Evolutionary conservation across 208 protist species (phyloP).

Genomic region (Leishmania aethiopica): DNA sequence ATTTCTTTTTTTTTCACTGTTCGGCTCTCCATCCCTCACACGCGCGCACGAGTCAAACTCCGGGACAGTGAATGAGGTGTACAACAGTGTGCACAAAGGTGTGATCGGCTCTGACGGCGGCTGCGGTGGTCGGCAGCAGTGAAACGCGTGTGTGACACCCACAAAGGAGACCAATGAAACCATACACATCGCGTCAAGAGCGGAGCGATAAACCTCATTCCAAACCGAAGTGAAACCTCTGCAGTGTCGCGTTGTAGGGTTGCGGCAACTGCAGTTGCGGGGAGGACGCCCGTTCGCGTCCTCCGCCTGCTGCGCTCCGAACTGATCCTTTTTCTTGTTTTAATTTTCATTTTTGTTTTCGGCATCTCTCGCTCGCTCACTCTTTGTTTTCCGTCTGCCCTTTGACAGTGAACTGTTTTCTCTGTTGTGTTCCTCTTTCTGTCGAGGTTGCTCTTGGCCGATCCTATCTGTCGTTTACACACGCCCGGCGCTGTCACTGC

Average conservation of each 20-base stretch:
- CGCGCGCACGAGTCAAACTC: too few species aligned
- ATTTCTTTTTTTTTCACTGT: not conserved
- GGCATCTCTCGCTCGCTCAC: not conserved
- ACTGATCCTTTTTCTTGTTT: not conserved
- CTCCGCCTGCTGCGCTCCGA: too few species aligned
- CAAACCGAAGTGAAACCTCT: not conserved
- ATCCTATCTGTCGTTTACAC: not conserved
- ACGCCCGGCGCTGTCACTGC: not conserved
- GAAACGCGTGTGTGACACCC: not conserved
- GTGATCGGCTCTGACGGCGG: not conserved
- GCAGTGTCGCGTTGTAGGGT: not conserved
- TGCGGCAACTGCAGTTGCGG: not conserved
- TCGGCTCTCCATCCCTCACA: not conserved
- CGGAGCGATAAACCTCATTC: too few species aligned
- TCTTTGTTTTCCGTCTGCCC: not conserved
- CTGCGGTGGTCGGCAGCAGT: not conserved
- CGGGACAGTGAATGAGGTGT: too few species aligned
- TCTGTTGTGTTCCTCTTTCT: not conserved
- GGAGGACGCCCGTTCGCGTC: not conserved
- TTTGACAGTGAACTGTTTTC: not conserved
- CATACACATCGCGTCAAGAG: too few species aligned
- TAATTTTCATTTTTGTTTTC: not conserved
- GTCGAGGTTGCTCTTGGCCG: not conserved
- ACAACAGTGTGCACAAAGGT: too few species aligned
- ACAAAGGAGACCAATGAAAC: too few species aligned